Conservation (phyloP, 176 grass and related monocot genomes). For the Puccinellia tenuiflora region DNA sequence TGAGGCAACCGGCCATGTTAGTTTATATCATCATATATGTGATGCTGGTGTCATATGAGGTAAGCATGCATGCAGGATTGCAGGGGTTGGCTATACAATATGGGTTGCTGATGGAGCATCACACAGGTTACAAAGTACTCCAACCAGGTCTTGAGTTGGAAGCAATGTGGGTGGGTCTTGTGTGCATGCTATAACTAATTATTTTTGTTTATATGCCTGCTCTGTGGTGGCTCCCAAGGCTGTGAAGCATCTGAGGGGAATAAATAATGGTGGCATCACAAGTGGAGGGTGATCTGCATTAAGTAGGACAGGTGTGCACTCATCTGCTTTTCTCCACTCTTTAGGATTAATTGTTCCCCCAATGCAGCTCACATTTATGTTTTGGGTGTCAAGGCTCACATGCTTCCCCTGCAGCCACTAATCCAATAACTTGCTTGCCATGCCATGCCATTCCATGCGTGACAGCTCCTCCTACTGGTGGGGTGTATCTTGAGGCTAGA, state of each 20-base stretch:
- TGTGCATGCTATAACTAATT: not conserved
- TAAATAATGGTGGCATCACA: slow-evolving; percentile 46
- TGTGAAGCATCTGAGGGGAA: slow-evolving; percentile 33
- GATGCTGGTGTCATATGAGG: slow-evolving; percentile 38
- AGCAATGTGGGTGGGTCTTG: slow-evolving; percentile 26
- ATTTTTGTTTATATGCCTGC: not conserved
- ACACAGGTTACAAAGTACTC: slow-evolving; percentile 50
- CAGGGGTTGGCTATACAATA: not conserved
- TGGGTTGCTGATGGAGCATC: slow-evolving; percentile 29
- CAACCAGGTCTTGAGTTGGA: slow-evolving; percentile 43
- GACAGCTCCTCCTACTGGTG: slow-evolving; percentile 29
- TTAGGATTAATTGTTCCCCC: slow-evolving; percentile 42
- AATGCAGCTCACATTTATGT: slow-evolving; percentile 34
- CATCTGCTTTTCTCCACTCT: slow-evolving; percentile 63
- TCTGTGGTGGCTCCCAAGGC: slow-evolving; percentile 26
- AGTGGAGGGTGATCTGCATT: slow-evolving; percentile 61
- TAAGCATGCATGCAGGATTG: slow-evolving; percentile 25
- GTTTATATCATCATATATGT: not conserved
- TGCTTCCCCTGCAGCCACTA: slow-evolving; percentile 32
- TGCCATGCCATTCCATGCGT: no score
- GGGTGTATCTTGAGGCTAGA: slow-evolving; percentile 21
- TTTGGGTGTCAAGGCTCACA: slow-evolving; percentile 20
- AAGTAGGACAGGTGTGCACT: slow-evolving; percentile 38
- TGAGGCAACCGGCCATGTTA: slow-evolving; percentile 1
- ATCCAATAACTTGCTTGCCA: slow-evolving; percentile 24